A percentile compares a stretch with the other conserved stretches of the same genome.
These are phyloP conservation scores for Neurospora sp. DNA, from an alignment of 495 filamentous ascomycete species.

Conservation along the genomic window DNA sequence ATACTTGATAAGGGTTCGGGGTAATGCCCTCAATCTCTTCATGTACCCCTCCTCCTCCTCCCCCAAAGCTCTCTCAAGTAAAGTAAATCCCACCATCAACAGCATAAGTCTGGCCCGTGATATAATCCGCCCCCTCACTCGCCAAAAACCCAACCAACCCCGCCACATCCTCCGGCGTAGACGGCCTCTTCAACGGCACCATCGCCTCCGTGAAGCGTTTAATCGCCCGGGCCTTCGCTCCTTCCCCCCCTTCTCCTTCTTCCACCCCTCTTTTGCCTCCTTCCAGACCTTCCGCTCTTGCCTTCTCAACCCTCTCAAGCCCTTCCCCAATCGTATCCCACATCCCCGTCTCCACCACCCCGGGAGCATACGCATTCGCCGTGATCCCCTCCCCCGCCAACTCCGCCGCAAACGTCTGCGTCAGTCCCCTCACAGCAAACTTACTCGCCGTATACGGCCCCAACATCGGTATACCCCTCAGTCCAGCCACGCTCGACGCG, in stretches of 20 bases:
- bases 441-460: slow-evolving; percentile 50
- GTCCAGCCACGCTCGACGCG: slow-evolving; percentile 44
- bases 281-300: slow-evolving; percentile 26
- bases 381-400: slow-evolving; percentile 49
- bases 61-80: slow-evolving; percentile 11
- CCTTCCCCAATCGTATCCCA: slow-evolving; percentile 50
- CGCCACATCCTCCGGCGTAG: slow-evolving; percentile 48
- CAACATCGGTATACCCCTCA: slow-evolving; percentile 41
- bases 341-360: slow-evolving; percentile 52
- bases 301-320: slow-evolving; percentile 25
- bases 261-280: neutral
- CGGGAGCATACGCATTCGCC: slow-evolving; percentile 52
- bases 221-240: slow-evolving; percentile 41
- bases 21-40: neutral
- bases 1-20: neutral
- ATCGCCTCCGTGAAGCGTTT: slow-evolving; percentile 32
- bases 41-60: neutral
- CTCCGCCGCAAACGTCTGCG: slow-evolving; percentile 48
- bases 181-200: slow-evolving; percentile 40
- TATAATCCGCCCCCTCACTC: slow-evolving; percentile 43
- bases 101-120: slow-evolving; percentile 53
- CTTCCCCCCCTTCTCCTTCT: slow-evolving; percentile 13
- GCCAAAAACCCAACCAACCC: slow-evolving; percentile 48
- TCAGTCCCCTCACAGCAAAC: slow-evolving; percentile 50
- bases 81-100: slow-evolving; percentile 53